These are phyloP conservation scores for Pythium periplocum DNA, from an alignment of 352 stramenopile species.

Conservation along the genomic window DNA sequence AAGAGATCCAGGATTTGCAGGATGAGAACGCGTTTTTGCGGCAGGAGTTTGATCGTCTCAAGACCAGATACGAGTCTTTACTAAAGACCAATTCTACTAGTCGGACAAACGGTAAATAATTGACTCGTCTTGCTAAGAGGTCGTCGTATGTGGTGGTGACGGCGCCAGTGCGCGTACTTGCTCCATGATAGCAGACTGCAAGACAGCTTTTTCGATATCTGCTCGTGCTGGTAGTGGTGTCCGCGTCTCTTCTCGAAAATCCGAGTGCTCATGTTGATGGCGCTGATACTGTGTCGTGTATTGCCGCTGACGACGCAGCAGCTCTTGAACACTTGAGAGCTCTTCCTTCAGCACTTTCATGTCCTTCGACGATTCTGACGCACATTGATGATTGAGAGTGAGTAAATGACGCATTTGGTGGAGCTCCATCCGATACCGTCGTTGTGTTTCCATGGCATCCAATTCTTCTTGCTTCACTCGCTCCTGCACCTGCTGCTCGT, in stretches of 20 bases:
- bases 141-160: no score
- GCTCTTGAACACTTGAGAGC: constrained; percentile 36
- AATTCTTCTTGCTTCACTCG: constrained; percentile 20
- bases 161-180: constrained; percentile 17
- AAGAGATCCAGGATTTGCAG: constrained; percentile 46
- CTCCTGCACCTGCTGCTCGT: constrained; percentile 11
- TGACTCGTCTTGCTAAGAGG: no score
- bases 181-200: constrained; percentile 40
- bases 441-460: constrained; percentile 15
- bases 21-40: constrained; percentile 67
- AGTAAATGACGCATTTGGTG: constrained; percentile 41
- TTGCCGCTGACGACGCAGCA: constrained; percentile 27
- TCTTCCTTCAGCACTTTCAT: constrained; percentile 49
- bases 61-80: constrained; percentile 49
- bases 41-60: constrained; percentile 63
- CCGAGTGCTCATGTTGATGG: constrained; percentile 2
- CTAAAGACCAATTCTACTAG: constrained; percentile 7
- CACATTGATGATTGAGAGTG: constrained; percentile 36
- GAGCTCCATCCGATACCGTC: constrained; percentile 31
- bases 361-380: constrained; percentile 37
- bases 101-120: no score
- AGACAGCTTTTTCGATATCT: constrained; percentile 25
- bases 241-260: constrained; percentile 4
- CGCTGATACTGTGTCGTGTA: constrained; percentile 4
- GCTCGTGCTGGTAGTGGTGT: constrained; percentile 2